These are phyloP conservation scores for Diacronema lutheri DNA, from an alignment of 78 protist species.

Conservation along the genomic window DNA sequence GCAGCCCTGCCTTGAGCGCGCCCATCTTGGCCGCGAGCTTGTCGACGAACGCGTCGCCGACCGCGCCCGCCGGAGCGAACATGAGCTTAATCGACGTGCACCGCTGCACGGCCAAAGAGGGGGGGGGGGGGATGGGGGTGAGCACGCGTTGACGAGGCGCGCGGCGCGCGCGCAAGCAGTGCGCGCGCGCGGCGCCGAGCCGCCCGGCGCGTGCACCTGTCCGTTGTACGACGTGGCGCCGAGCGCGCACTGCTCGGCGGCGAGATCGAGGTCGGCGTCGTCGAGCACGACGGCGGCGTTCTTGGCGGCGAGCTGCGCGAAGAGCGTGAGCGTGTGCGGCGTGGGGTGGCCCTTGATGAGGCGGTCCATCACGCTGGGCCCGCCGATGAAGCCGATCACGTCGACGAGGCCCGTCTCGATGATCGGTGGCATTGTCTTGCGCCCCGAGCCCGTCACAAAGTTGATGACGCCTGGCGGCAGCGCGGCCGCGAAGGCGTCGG, in stretches of 20 bases:
- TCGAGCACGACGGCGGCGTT: slow-evolving; percentile 10
- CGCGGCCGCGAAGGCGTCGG: slow-evolving; percentile 25
- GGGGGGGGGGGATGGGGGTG: neutral
- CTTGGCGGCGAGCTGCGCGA: slow-evolving; percentile 22
- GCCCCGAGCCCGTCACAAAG: slow-evolving; percentile 39
- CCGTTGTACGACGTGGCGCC: slow-evolving; percentile 48
- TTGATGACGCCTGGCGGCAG: slow-evolving; percentile 55
- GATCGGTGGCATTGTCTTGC: slow-evolving; percentile 38
- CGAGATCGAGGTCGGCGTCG: slow-evolving; percentile 29
- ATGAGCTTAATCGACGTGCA: slow-evolving; percentile 20
- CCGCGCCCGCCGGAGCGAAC: neutral
- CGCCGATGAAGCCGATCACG: slow-evolving; percentile 50
- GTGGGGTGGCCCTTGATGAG: slow-evolving; percentile 8
- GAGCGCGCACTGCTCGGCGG: slow-evolving; percentile 42
- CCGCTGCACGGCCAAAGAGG: neutral
- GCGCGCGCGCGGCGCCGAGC: no score
- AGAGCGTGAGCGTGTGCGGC: slow-evolving; percentile 30
- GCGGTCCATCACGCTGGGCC: slow-evolving; percentile 18
- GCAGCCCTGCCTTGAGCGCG: slow-evolving; percentile 42
- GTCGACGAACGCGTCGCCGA: neutral
- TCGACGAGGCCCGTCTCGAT: slow-evolving; percentile 40
- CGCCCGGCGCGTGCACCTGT: no score
- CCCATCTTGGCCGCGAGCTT: neutral
- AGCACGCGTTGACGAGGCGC: slow-evolving; percentile 36
- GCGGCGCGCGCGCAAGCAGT: no score